Conservation (phyloP, 176 grass and related monocot genomes). For the Leersia perrieri region DNA sequence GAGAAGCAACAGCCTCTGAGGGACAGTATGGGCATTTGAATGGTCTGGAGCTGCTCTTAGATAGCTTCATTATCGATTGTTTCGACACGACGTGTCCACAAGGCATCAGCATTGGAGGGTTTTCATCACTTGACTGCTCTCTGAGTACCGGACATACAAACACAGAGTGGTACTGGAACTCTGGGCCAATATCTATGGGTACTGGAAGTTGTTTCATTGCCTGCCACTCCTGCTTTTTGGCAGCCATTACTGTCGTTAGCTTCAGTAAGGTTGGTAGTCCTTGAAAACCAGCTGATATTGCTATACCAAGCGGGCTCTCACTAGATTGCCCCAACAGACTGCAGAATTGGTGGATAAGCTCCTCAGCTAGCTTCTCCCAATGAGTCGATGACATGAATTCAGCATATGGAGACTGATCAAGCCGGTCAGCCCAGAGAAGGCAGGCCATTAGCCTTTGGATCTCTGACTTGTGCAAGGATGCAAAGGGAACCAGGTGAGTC, state of each 20-base stretch:
- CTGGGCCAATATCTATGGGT: slow-evolving; percentile 64
- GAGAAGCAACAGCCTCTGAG: slow-evolving; percentile 46
- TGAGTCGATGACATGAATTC: slow-evolving; percentile 52
- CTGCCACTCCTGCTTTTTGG: slow-evolving; percentile 87
- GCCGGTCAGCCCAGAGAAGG: slow-evolving; percentile 60
- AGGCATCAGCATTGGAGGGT: slow-evolving; percentile 94
- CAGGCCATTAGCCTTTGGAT: slow-evolving; percentile 76
- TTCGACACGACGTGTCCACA: slow-evolving; percentile 83
- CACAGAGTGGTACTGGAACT: slow-evolving; percentile 84
- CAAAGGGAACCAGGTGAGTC: slow-evolving; percentile 53
- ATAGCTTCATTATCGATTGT: slow-evolving; percentile 82
- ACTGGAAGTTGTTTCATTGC: slow-evolving; percentile 90
- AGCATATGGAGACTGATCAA: slow-evolving; percentile 83
- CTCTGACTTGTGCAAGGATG: slow-evolving; percentile 40
- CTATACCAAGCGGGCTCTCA: slow-evolving; percentile 53
- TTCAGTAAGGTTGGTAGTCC: slow-evolving; percentile 83
- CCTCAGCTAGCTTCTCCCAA: slow-evolving; percentile 66
- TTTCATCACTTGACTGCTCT: slow-evolving; percentile 80
- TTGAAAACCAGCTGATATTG: slow-evolving; percentile 69
- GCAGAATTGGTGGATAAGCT: slow-evolving; percentile 79
- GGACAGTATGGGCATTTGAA: slow-evolving; percentile 97
- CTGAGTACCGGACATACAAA: slow-evolving; percentile 88
- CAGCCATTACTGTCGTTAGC: slow-evolving; percentile 61
- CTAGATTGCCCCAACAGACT: slow-evolving; percentile 67
- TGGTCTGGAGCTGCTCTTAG: slow-evolving; percentile 70